These are phyloP conservation scores for Rhizopus arrhizus DNA, from an alignment of 371 early-diverging fungal species.

Conservation along the genomic window DNA sequence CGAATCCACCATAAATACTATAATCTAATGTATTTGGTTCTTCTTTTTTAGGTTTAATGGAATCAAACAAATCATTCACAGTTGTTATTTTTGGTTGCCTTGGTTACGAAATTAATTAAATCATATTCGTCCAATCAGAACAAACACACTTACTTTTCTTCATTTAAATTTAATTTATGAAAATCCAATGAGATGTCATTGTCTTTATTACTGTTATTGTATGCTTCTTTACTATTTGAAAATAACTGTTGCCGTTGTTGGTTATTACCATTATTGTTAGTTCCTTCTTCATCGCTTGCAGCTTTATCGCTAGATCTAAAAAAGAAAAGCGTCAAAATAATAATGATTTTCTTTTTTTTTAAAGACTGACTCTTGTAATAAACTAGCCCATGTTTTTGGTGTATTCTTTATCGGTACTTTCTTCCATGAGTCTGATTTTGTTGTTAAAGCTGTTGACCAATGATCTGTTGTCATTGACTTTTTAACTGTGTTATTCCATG, in stretches of 20 bases:
- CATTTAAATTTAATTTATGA: neutral
- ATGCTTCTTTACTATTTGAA: neutral
- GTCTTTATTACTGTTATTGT: too few relatives aligned
- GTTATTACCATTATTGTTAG: conserved; percentile 24
- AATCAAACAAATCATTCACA: conserved; percentile 15
- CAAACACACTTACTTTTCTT: neutral
- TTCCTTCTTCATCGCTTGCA: conserved; percentile 30
- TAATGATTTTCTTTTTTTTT: neutral
- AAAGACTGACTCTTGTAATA: conserved; percentile 62
- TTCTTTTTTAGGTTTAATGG: conserved; percentile 15
- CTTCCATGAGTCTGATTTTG: neutral
- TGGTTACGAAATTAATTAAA: too few relatives aligned
- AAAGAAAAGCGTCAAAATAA: too few relatives aligned
- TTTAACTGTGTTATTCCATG: neutral
- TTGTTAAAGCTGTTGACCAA: neutral
- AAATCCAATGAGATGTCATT: neutral
- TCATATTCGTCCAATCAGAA: too few relatives aligned
- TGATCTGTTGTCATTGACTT: neutral
- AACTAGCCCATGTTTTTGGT: conserved; percentile 70
- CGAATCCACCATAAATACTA: neutral
- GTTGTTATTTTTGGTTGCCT: too few relatives aligned
- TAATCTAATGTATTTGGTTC: neutral
- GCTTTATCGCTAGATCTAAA: too few relatives aligned
- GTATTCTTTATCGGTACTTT: neutral
- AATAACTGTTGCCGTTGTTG: conserved; percentile 11